These are phyloP conservation scores for Picea glauca DNA, from an alignment of 75 land plant species.

Conservation along the genomic window DNA sequence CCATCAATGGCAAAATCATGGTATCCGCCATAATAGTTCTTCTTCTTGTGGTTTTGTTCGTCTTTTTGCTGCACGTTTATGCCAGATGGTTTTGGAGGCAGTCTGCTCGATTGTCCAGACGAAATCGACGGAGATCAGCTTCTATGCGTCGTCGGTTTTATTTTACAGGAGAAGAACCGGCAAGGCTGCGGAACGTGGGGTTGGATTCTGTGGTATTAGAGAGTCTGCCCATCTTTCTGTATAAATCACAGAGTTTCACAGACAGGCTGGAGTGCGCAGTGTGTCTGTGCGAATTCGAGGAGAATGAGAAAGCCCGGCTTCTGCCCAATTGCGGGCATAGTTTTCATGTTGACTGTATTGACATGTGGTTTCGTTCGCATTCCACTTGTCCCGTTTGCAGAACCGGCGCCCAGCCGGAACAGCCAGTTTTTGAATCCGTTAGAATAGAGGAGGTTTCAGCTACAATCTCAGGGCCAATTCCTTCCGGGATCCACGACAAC, in stretches of 20 bases:
- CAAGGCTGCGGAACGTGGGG: slow-evolving; percentile 12
- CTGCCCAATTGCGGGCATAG: slow-evolving; percentile 49
- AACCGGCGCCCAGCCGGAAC: not conserved
- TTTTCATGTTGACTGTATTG: slow-evolving; percentile 64
- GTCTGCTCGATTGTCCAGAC: not conserved
- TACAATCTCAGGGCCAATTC: too few relatives aligned
- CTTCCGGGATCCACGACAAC: not conserved
- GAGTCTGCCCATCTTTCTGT: slow-evolving; percentile 44
- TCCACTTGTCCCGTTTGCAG: slow-evolving; percentile 72
- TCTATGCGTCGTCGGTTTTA: not conserved
- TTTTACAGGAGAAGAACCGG: not conserved
- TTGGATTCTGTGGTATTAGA: slow-evolving; percentile 32
- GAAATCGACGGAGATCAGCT: not conserved
- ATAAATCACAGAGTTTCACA: not conserved
- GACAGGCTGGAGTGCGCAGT: slow-evolving; percentile 41
- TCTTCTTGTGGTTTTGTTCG: not conserved
- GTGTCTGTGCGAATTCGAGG: slow-evolving; percentile 60
- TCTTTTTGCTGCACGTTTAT: not conserved
- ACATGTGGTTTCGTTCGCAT: slow-evolving; percentile 58
- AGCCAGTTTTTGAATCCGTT: too few relatives aligned
- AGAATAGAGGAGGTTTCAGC: too few relatives aligned
- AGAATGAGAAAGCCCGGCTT: slow-evolving; percentile 34
- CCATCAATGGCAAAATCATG: slow-evolving; percentile 4
- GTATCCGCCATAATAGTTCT: not conserved
- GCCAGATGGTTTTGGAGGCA: slow-evolving; percentile 5